phyloP scores from a whole-genome alignment of 2,329 filamentous ascomycete genomes.

The Ceratocystiopsis brevicomis region DNA sequence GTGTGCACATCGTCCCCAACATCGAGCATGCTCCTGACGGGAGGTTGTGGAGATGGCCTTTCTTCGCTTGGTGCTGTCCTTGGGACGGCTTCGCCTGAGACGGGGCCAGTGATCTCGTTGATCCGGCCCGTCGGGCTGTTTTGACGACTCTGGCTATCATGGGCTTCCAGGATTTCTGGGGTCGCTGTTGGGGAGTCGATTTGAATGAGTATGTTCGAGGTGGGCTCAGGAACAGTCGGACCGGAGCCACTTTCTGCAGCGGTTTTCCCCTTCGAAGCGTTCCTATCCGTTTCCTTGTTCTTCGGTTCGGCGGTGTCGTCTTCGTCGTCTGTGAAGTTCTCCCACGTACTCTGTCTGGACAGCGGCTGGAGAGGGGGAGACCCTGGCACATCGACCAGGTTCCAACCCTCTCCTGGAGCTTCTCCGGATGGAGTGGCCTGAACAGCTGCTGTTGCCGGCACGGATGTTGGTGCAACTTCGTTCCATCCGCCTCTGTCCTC shows the following conservation, averaged over 20 bases:
- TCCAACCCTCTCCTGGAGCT: conserved; percentile 27
- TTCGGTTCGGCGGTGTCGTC: neutral
- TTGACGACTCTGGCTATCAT: no score
- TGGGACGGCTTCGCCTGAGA: no score
- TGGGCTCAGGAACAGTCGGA: neutral
- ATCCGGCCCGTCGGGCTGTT: no score
- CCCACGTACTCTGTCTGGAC: conserved; percentile 20
- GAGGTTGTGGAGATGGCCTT: conserved; percentile 13
- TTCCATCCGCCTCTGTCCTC: conserved; percentile 23
- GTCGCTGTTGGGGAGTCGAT: conserved; percentile 3
- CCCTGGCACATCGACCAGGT: conserved; percentile 26
- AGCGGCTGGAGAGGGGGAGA: conserved; percentile 12
- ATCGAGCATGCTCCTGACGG: conserved; percentile 9
- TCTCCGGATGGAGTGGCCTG: conserved; percentile 7
- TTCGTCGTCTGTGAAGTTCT: conserved; percentile 18
- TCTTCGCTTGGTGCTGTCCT: neutral
- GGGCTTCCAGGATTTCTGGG: no score
- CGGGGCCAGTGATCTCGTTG: no score
- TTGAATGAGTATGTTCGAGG: conserved; percentile 5
- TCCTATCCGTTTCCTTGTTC: neutral
- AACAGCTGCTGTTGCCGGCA: conserved; percentile 4
- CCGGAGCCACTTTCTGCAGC: no score
- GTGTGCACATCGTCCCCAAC: conserved; percentile 10
- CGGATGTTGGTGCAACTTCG: conserved; percentile 16
- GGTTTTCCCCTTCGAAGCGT: neutral